These are phyloP conservation scores for Lipomyces chichibuensis DNA, from an alignment of 805 yeast species.

Conservation along the genomic window DNA sequence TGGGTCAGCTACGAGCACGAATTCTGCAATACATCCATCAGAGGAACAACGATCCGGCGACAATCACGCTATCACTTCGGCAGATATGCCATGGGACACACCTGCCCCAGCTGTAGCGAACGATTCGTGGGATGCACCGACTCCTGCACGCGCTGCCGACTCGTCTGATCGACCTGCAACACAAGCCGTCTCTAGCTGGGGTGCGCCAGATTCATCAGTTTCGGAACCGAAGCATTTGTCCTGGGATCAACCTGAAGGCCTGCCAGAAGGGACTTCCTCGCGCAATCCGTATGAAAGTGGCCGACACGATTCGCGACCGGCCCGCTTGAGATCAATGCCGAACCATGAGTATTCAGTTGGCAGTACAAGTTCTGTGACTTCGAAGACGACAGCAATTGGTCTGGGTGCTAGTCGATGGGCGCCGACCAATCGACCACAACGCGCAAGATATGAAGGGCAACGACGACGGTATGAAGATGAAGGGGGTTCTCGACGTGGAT, in stretches of 20 bases:
- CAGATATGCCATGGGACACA: background rate
- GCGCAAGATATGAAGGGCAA: background rate
- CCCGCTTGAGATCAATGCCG: background rate
- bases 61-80: background rate
- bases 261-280: background rate
- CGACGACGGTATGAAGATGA: background rate
- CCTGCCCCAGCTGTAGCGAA: background rate
- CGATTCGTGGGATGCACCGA: background rate
- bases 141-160: background rate
- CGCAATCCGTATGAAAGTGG: background rate
- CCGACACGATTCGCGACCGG: background rate
- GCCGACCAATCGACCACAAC: background rate
- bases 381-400: background rate
- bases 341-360: background rate
- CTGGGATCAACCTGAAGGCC: background rate
- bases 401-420: background rate
- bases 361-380: background rate
- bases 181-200: background rate
- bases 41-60: background rate
- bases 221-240: background rate
- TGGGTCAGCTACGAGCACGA: background rate
- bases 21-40: background rate
- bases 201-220: background rate
- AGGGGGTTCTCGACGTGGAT: background rate
- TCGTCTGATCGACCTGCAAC: background rate